Conservation (phyloP, 257 asterid species). For the Jasminum sambac region DNA sequence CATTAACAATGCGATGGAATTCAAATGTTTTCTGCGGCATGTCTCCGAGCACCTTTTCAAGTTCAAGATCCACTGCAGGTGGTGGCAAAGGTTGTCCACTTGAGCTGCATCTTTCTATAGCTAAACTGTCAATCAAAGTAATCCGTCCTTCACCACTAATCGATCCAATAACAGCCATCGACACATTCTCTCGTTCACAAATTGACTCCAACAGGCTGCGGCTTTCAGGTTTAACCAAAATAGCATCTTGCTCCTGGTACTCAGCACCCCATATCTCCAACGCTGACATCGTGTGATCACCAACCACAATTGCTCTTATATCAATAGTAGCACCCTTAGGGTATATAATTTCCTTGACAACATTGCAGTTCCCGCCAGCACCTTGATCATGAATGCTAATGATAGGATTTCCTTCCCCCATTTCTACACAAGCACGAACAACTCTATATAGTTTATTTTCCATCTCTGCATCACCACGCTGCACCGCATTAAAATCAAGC, state of each 20-base stretch:
- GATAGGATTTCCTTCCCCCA: slow-evolving; percentile 87
- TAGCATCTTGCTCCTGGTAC: slow-evolving; percentile 98
- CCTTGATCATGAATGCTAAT: slow-evolving; percentile 97
- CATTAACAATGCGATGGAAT: slow-evolving; percentile 48
- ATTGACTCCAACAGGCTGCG: slow-evolving; percentile 54
- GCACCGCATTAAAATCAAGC: slow-evolving; percentile 86
- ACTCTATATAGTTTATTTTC: slow-evolving; percentile 87
- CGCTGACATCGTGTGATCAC: slow-evolving; percentile 91
- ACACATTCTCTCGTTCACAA: slow-evolving; percentile 85
- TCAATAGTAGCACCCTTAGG: slow-evolving; percentile 90
- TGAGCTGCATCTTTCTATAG: slow-evolving; percentile 46
- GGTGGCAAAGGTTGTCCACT: slow-evolving; percentile 70
- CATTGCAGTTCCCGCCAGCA: slow-evolving; percentile 78
- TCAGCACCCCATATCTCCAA: slow-evolving; percentile 99
- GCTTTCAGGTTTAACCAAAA: slow-evolving; percentile 88
- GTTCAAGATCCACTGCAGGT: slow-evolving; percentile 95
- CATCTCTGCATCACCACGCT: slow-evolving; percentile 97
- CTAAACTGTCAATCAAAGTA: slow-evolving; percentile 64
- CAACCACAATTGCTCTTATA: slow-evolving; percentile 80
- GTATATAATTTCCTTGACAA: slow-evolving; percentile 70
- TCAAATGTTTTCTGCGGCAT: slow-evolving; percentile 95
- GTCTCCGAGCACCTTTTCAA: slow-evolving; percentile 94
- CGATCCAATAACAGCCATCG: slow-evolving; percentile 89
- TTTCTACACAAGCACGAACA: slow-evolving; percentile 85
- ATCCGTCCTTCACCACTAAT: slow-evolving; percentile 80